phyloP scores from a whole-genome alignment of 2,329 filamentous ascomycete genomes.

The Xylogone sp. region DNA sequence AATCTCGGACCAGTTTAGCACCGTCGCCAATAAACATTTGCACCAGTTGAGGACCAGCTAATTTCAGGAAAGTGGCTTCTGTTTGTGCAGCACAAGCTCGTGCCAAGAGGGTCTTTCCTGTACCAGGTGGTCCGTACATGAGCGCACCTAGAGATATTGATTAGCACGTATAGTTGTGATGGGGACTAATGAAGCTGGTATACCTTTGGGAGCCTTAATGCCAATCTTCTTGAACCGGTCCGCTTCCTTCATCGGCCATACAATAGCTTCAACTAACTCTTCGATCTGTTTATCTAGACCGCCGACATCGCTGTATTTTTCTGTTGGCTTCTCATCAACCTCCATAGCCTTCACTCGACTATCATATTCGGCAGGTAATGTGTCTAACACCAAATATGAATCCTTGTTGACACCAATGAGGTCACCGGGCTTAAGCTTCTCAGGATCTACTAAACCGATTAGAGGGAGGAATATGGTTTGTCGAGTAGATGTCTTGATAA shows the following conservation, averaged over 20 bases:
- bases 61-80: constrained; percentile 97
- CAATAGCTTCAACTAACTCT: constrained; percentile 95
- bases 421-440: constrained; percentile 91
- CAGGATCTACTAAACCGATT: constrained; percentile 93
- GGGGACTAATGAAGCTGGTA: constrained; percentile 14
- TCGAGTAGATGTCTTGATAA: constrained; percentile 98
- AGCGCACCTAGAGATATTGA: constrained; percentile 64
- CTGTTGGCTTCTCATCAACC: constrained; percentile 98
- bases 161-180: constrained; percentile 8
- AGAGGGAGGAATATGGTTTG: constrained; percentile 98
- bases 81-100: constrained; percentile 97
- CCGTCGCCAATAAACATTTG: constrained; percentile 99
- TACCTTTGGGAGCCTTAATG: constrained; percentile 99
- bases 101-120: constrained; percentile 86
- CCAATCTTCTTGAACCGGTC: constrained; percentile 99
- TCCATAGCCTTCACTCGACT: constrained; percentile 99
- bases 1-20: constrained; percentile 95
- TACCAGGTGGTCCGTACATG: constrained; percentile 95
- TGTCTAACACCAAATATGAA: constrained; percentile 95
- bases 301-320: constrained; percentile 98
- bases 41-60: constrained; percentile 93
- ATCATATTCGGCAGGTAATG: constrained; percentile 94
- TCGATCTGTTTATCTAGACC: constrained; percentile 98
- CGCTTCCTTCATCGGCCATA: constrained; percentile 99
- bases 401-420: constrained; percentile 99